Conservation (phyloP, 805 yeast genomes). For the Kodamaea leandrae region DNA sequence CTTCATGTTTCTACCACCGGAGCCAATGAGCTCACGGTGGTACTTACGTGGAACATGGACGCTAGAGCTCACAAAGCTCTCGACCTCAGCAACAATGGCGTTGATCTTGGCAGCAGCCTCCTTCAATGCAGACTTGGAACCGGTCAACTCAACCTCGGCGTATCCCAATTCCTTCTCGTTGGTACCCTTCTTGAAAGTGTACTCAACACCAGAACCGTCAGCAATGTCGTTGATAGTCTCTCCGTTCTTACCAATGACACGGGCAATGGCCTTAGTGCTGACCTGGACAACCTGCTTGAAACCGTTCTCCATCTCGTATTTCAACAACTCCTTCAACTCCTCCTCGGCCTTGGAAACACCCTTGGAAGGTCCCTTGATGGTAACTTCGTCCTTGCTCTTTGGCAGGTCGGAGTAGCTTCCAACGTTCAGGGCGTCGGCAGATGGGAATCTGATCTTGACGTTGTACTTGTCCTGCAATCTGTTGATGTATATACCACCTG, state of each 20-base stretch:
- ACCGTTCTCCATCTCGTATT: slow-evolving; percentile 86
- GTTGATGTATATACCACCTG: slow-evolving; percentile 74
- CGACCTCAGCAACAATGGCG: slow-evolving; percentile 60
- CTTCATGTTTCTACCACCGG: slow-evolving; percentile 69
- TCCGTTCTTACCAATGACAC: slow-evolving; percentile 88
- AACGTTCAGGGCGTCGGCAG: slow-evolving; percentile 24
- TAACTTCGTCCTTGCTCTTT: slow-evolving; percentile 57
- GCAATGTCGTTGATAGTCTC: slow-evolving; percentile 78
- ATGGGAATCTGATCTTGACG: slow-evolving; percentile 77
- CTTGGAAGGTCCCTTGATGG: slow-evolving; percentile 84
- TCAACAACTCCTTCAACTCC: slow-evolving; percentile 77
- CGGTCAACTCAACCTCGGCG: slow-evolving; percentile 69
- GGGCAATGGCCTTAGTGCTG: slow-evolving; percentile 72
- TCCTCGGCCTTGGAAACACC: slow-evolving; percentile 82
- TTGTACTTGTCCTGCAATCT: slow-evolving; percentile 85
- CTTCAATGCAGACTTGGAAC: slow-evolving; percentile 72
- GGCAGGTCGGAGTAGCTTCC: slow-evolving; percentile 33
- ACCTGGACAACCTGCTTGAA: slow-evolving; percentile 60
- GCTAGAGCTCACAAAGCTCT: slow-evolving; percentile 56
- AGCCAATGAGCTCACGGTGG: slow-evolving; percentile 75
- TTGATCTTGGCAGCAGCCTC: slow-evolving; percentile 65
- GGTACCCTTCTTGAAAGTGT: slow-evolving; percentile 43
- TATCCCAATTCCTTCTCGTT: slow-evolving; percentile 47
- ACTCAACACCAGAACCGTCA: slow-evolving; percentile 63
- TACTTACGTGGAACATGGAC: slow-evolving; percentile 70